Evolutionary conservation across 306 rosid genomes (phyloP).

Genomic region (Gillenia trifoliata): DNA sequence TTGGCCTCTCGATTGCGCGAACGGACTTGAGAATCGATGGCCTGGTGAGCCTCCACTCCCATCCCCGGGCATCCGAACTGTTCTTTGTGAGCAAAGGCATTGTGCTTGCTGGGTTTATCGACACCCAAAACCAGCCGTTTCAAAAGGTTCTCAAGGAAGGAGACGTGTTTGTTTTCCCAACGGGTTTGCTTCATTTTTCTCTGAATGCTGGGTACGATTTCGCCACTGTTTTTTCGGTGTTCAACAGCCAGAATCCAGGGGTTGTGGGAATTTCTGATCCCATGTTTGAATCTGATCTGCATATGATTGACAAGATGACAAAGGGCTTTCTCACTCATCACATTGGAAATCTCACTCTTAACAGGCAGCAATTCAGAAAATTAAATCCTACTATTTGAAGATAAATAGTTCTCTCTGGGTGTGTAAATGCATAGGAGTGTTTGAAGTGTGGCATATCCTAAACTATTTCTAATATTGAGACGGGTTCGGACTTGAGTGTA

Average conservation of each 20-base stretch:
- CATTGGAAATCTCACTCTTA: not conserved
- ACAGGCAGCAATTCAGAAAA: not conserved
- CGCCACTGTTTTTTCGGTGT: conserved; percentile 51
- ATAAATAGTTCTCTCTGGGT: not conserved
- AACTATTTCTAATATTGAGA: too few species aligned
- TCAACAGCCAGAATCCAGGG: conserved; percentile 75
- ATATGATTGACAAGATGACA: conserved; percentile 35
- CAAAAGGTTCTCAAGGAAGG: conserved; percentile 35
- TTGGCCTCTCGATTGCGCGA: conserved; percentile 65
- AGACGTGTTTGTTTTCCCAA: conserved; percentile 71
- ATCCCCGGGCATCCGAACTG: conserved; percentile 73
- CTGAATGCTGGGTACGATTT: conserved; percentile 38
- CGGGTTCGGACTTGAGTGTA: too few species aligned
- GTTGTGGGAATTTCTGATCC: conserved; percentile 20
- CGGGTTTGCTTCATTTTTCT: conserved; percentile 61
- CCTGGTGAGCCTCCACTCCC: conserved; percentile 42
- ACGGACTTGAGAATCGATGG: conserved; percentile 54
- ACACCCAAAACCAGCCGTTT: conserved; percentile 48
- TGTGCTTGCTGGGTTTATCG: conserved; percentile 50
- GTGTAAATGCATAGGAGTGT: not conserved
- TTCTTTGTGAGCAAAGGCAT: conserved; percentile 49
- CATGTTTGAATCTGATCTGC: conserved; percentile 25
- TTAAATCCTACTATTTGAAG: not conserved
- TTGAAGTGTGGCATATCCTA: not conserved
- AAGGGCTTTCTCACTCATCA: conserved; percentile 16